Evolutionary conservation across 768 basidiomycete genomes (phyloP).

Genomic region (Boletus rufocinnamomeus): DNA sequence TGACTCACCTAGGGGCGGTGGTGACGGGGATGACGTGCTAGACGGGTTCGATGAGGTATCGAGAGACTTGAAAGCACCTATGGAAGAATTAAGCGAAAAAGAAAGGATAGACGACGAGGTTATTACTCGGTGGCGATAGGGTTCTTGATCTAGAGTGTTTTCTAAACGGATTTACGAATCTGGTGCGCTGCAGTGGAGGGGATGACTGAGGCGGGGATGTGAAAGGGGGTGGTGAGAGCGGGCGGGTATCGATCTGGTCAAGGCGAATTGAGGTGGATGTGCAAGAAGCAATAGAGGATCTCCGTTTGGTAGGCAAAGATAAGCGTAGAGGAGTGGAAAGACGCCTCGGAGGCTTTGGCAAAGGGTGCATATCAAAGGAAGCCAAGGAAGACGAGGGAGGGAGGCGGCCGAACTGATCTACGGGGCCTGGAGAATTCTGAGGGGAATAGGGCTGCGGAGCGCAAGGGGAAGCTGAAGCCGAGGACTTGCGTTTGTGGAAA

Average conservation of each 20-base stretch:
- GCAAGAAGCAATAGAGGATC: slow-evolving; percentile 4
- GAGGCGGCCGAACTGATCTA: slow-evolving; percentile 14
- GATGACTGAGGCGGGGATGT: background rate
- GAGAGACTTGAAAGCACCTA: slow-evolving; percentile 11
- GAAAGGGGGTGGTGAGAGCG: background rate
- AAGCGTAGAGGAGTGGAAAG: slow-evolving; percentile 8
- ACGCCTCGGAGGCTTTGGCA: background rate
- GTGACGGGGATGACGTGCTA: background rate
- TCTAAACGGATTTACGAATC: slow-evolving; percentile 20
- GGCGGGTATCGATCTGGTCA: background rate
- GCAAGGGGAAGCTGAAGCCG: background rate
- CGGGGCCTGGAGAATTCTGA: background rate
- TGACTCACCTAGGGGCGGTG: slow-evolving; percentile 1
- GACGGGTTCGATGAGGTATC: slow-evolving; percentile 1
- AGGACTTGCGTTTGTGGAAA: slow-evolving; percentile 7
- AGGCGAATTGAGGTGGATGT: background rate
- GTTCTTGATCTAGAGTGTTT: slow-evolving; percentile 22
- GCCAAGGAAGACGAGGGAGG: background rate
- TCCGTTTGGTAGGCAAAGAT: slow-evolving; percentile 9
- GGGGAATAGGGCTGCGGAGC: background rate
- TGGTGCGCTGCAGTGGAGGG: slow-evolving; percentile 11
- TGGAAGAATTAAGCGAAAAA: background rate
- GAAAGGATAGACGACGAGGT: background rate
- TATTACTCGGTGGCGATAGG: slow-evolving; percentile 20
- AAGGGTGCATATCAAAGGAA: background rate